A percentile compares a stretch with the other conserved stretches of the same genome.
Conservation (phyloP, 1,284 basidiomycete genomes). For the Xanthoconium separans region DNA sequence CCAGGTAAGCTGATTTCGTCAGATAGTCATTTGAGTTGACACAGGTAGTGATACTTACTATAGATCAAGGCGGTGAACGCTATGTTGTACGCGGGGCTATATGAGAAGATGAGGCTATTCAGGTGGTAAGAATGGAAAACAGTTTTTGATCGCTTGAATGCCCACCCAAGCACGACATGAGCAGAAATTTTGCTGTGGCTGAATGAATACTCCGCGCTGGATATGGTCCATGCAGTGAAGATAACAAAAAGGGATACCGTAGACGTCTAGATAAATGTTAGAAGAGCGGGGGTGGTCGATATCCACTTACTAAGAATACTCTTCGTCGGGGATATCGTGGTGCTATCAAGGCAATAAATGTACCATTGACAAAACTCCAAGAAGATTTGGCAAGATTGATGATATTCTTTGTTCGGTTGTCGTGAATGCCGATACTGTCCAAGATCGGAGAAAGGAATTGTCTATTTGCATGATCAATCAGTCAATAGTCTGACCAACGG, state of each 20-base stretch:
- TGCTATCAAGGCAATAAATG: neutral
- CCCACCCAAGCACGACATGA: conserved; percentile 9
- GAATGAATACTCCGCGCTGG: conserved; percentile 8
- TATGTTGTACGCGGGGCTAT: conserved; percentile 7
- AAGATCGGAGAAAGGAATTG: conserved; percentile 8
- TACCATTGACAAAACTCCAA: conserved; percentile 8
- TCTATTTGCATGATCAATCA: conserved; percentile 1
- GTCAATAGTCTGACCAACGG: too few relatives aligned
- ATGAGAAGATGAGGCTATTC: conserved; percentile 10
- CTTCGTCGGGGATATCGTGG: conserved; percentile 5
- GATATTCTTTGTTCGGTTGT: conserved; percentile 13
- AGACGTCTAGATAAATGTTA: neutral
- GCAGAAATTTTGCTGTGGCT: conserved; percentile 4
- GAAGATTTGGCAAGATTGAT: conserved; percentile 6
- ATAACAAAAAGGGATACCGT: conserved; percentile 7
- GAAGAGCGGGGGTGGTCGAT: neutral
- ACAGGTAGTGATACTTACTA: neutral
- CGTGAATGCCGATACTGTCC: conserved; percentile 16
- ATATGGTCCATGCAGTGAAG: conserved; percentile 10
- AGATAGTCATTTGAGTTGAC: neutral
- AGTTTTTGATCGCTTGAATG: too few relatives aligned
- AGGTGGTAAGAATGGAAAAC: neutral
- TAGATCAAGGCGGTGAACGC: conserved; percentile 5
- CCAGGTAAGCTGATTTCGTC: conserved; percentile 8
- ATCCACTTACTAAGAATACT: neutral